Conservation (phyloP, 805 yeast genomes). For the Wickerhamiella spandovensis region DNA sequence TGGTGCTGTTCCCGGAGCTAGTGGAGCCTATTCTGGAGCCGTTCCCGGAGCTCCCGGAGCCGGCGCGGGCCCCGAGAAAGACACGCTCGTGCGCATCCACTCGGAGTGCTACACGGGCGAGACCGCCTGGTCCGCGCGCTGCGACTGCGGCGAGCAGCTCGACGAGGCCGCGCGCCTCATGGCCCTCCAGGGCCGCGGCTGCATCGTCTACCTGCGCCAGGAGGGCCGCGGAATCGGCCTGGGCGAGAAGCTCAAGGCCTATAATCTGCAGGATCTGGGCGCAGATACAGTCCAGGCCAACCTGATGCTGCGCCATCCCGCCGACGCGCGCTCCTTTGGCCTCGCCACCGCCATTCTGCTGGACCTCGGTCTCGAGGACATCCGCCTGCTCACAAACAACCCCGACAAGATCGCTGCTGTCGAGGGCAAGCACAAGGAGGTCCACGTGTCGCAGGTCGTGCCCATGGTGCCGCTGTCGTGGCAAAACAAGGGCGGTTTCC, state of each 20-base stretch:
- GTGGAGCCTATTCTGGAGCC: no score
- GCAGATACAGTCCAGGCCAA: conserved; percentile 98
- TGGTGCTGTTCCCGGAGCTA: no score
- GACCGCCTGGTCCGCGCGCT: conserved; percentile 97
- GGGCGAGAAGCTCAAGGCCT: conserved; percentile 95
- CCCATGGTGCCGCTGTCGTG: conserved; percentile 97
- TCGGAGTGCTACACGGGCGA: conserved; percentile 98
- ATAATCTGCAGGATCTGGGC: conserved; percentile 91
- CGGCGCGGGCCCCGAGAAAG: conserved; percentile 1
- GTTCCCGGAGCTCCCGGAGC: not conserved
- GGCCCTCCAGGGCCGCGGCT: conserved; percentile 81
- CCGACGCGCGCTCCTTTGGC: conserved; percentile 90
- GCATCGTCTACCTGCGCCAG: conserved; percentile 89
- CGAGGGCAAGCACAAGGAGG: conserved; percentile 65
- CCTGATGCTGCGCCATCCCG: conserved; percentile 84
- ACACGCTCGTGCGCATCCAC: conserved; percentile 69
- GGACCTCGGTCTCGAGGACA: conserved; percentile 62
- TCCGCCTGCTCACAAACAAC: conserved; percentile 78
- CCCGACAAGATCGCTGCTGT: conserved; percentile 95
- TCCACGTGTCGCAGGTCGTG: conserved; percentile 73
- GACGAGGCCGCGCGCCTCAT: conserved; percentile 93
- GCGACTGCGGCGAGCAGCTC: conserved; percentile 98
- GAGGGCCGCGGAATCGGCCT: conserved; percentile 98
- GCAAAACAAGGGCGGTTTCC: conserved; percentile 58
- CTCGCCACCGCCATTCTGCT: conserved; percentile 84